Base-by-base conservation (phyloP, 2,329 filamentous ascomycete genomes). In the Capronia coronata region DNA sequence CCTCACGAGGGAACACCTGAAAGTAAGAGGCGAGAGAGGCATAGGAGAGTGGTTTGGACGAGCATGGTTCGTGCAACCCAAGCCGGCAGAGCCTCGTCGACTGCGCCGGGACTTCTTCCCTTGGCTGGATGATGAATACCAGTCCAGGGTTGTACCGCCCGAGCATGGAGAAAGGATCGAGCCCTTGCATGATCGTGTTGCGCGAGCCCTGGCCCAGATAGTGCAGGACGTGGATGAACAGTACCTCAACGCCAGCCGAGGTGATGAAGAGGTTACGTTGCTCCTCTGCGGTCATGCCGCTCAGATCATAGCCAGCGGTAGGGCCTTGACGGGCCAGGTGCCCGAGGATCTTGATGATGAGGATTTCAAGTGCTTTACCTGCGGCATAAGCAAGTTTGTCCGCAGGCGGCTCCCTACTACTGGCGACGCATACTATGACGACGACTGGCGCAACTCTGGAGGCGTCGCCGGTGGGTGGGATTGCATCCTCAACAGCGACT, bases 281-380 rank as follows among this genome's bases (percentile, higher is more conserved):
- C 68, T 96, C 34, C 75, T 98, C 32, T 95, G 87, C 68, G 85
- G 87, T 1, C 93, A 98, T 71, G 93, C 93, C 1, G 93, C 93
- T 2, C 81, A 84, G 9, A 78, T 97, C 62, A 96, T 98, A 64
- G 84, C 86, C 7, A 78, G 93, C 58, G 91, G 91, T 1, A 78
- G 93, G 34, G 82, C 81, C 1, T 71, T 98, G 60, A 96, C 90
- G 1, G 89, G 88, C 0, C 62, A 68, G 16, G 82, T 91, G 76
- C 90, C 90, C 0, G 76, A 80, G 1, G 80, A 84, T 63, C 74
- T 81, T 23, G 79, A 79, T 6, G 77, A 78, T 45, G 84, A 93
- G 55, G 90, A 96, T 66, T 96, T 95, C 65, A 74, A 77, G 51
- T 87, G 87, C 53, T 94, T 84, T 65, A 95, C 89, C 1, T 91